Conservation (phyloP, 192 early-diverging fungal species). For the Rhizophagus sp. region DNA sequence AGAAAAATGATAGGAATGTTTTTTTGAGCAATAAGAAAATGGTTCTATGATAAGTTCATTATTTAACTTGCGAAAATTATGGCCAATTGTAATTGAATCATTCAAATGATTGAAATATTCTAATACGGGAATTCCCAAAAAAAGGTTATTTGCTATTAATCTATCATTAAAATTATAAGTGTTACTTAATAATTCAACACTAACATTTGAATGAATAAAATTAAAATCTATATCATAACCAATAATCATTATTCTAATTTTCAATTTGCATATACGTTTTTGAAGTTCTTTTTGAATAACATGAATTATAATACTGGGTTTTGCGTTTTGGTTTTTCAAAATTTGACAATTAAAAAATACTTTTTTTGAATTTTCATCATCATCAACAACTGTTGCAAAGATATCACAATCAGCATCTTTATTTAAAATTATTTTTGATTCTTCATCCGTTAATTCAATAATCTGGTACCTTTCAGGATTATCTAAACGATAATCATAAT, state of each 20-base stretch:
- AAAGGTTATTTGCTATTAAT: not conserved
- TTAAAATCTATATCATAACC: not conserved
- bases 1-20: not conserved
- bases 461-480: not conserved
- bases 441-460: not conserved
- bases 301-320: not conserved
- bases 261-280: not conserved
- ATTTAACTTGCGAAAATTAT: not conserved
- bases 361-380: not conserved
- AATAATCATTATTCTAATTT: not conserved
- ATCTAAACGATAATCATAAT: not conserved
- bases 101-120: not conserved
- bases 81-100: not conserved
- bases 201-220: not conserved
- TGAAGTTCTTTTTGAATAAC: not conserved
- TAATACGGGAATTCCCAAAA: not conserved
- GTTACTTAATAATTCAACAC: not conserved
- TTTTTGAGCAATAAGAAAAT: not conserved
- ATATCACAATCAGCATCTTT: not conserved
- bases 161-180: not conserved
- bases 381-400: not conserved
- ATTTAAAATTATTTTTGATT: not conserved
- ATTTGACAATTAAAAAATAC: not conserved
- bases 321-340: not conserved
- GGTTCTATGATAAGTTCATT: not conserved